These are phyloP conservation scores for Lepidopterella palustris DNA, from an alignment of 495 filamentous ascomycete genomes.

Conservation along the genomic window DNA sequence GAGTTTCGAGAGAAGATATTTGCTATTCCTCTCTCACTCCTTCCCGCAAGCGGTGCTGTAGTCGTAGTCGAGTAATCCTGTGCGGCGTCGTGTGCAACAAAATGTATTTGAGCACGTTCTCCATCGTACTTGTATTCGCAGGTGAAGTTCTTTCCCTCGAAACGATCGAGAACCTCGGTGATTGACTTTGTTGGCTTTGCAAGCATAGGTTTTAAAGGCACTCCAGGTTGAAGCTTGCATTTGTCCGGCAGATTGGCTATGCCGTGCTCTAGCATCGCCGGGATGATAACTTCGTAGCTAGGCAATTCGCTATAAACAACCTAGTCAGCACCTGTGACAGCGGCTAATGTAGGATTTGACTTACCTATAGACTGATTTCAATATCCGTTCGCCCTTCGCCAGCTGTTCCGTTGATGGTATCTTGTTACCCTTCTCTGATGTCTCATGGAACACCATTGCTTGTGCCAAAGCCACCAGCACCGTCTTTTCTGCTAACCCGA, in stretches of 20 bases:
- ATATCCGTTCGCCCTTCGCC: slow-evolving; percentile 70
- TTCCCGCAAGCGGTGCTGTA: slow-evolving; percentile 48
- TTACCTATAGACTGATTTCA: slow-evolving; percentile 88
- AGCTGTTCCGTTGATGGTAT: slow-evolving; percentile 65
- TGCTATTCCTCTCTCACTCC: slow-evolving; percentile 57
- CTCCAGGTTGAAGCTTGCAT: slow-evolving; percentile 89
- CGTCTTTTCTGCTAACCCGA: slow-evolving; percentile 88
- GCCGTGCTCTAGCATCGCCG: slow-evolving; percentile 77
- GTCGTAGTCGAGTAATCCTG: slow-evolving; percentile 51
- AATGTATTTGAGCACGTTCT: slow-evolving; percentile 95
- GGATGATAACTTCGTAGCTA: slow-evolving; percentile 91
- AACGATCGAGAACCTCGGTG: slow-evolving; percentile 93
- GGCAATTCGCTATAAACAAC: slow-evolving; percentile 63
- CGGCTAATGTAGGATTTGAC: slow-evolving; percentile 12
- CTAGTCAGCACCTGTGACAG: slow-evolving; percentile 2
- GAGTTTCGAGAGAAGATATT: slow-evolving; percentile 96
- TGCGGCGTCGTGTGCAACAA: slow-evolving; percentile 74
- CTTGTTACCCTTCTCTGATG: slow-evolving; percentile 57
- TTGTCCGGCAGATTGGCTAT: slow-evolving; percentile 71
- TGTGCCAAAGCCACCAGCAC: slow-evolving; percentile 84
- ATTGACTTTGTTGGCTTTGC: slow-evolving; percentile 99
- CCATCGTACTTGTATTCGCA: slow-evolving; percentile 99
- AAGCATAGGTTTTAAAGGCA: slow-evolving; percentile 97
- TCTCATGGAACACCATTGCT: slow-evolving; percentile 77
- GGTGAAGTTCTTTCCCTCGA: slow-evolving; percentile 90